Percentiles rank a stretch among this genome's conserved stretches.
Conservation (phyloP, 2,329 filamentous ascomycete genomes). For the Claviceps spartinae region DNA sequence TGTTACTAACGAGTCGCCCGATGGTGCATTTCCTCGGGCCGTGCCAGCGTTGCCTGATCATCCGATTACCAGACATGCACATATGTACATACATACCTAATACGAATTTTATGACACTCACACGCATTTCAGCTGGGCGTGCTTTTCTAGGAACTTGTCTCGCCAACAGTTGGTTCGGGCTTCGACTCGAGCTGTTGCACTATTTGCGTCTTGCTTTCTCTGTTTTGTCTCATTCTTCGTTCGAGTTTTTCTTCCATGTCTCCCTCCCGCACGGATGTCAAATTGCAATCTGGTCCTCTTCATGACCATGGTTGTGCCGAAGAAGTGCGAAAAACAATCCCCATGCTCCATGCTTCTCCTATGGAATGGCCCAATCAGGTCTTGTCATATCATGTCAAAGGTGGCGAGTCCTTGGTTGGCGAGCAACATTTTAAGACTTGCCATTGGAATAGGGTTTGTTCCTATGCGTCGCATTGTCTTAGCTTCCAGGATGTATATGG, state of each 20-base stretch:
- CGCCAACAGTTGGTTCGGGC: too few species aligned
- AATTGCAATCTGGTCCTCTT: conserved; percentile 82
- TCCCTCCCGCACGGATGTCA: conserved; percentile 84
- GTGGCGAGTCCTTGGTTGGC: conserved; percentile 11
- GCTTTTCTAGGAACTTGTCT: neutral
- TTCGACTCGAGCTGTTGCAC: neutral
- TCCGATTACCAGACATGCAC: neutral
- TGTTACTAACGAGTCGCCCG: neutral
- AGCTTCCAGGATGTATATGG: too few species aligned
- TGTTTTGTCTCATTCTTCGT: neutral
- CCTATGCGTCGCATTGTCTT: too few species aligned
- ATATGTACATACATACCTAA: neutral
- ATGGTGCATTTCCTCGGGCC: neutral
- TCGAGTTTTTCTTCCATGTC: neutral
- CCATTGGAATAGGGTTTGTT: neutral
- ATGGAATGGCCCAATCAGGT: conserved; percentile 6
- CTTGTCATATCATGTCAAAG: neutral
- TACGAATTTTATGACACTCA: neutral
- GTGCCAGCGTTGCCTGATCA: neutral
- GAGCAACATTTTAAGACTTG: conserved; percentile 12
- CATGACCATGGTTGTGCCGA: conserved; percentile 94
- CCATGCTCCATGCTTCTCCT: conserved; percentile 16
- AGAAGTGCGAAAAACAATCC: conserved; percentile 84
- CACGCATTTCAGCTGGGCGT: neutral
- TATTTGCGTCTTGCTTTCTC: neutral